Evolutionary conservation across 2,329 filamentous ascomycete genomes (phyloP).

Genomic region (Penicillium occitanis): DNA sequence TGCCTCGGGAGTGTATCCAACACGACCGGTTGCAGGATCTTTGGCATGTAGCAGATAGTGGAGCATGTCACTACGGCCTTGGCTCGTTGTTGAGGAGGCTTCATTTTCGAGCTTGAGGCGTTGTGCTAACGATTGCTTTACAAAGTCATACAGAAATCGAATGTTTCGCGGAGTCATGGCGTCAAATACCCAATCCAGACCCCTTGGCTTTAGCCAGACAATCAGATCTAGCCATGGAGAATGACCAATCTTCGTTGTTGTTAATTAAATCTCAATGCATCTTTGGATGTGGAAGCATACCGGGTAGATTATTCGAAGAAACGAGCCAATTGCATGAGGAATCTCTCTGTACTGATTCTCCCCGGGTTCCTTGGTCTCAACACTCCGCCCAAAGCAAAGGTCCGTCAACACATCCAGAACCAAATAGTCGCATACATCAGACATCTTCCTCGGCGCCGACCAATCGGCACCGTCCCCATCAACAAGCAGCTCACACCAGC

Average conservation of each 20-base stretch:
- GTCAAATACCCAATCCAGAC: conserved; percentile 10
- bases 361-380: conserved; percentile 11
- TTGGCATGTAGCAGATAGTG: conserved; percentile 13
- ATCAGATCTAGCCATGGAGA: conserved; percentile 13
- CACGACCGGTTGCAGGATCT: conserved; percentile 8
- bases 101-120: conserved; percentile 1
- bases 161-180: not conserved
- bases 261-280: not conserved
- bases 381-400: conserved; percentile 14
- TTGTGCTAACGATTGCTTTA: not conserved
- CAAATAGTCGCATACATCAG: conserved; percentile 1
- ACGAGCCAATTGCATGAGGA: not conserved
- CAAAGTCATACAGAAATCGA: conserved; percentile 5
- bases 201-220: conserved; percentile 18
- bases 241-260: not conserved
- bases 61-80: conserved; percentile 12
- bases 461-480: conserved; percentile 1
- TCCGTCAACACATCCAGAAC: conserved; percentile 15
- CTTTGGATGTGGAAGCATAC: not conserved
- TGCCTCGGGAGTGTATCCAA: not conserved
- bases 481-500: conserved; percentile 9
- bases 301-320: conserved; percentile 7
- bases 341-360: conserved; percentile 6
- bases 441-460: conserved; percentile 4
- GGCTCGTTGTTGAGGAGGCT: not conserved